Percentiles rank a stretch among this genome's conserved stretches.
phyloP scores from a whole-genome alignment of 2,329 filamentous ascomycete species.

The Fusarium beomiforme region DNA sequence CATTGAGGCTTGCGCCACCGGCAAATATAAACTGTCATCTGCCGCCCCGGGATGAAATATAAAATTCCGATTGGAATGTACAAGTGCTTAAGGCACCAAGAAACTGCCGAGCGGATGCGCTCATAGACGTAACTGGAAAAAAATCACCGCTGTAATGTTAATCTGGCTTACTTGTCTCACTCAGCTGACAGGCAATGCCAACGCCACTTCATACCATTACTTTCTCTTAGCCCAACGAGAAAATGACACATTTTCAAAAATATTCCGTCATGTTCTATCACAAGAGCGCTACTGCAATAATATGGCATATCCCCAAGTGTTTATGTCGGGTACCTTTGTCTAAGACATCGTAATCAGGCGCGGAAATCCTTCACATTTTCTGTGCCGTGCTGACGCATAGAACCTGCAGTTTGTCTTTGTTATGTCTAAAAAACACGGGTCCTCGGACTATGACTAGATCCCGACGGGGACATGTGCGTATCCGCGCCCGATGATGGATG shows the following conservation, averaged over 20 bases:
- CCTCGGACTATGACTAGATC: neutral
- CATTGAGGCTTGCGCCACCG: no score
- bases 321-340: neutral
- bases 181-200: neutral
- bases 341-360: neutral
- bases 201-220: neutral
- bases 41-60: neutral
- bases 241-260: neutral
- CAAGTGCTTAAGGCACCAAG: fast-evolving
- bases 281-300: neutral
- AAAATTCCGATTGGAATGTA: neutral
- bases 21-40: neutral
- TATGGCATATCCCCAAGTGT: neutral
- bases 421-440: neutral
- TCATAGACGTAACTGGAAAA: neutral
- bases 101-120: neutral
- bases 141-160: neutral
- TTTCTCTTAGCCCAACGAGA: neutral
- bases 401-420: neutral
- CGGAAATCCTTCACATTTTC: neutral
- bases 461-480: neutral
- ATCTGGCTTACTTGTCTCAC: neutral
- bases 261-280: neutral
- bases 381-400: neutral
- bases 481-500: neutral